These are phyloP conservation scores for Tuctoria greenei DNA, from an alignment of 176 grass and related monocot genomes.

Conservation along the genomic window DNA sequence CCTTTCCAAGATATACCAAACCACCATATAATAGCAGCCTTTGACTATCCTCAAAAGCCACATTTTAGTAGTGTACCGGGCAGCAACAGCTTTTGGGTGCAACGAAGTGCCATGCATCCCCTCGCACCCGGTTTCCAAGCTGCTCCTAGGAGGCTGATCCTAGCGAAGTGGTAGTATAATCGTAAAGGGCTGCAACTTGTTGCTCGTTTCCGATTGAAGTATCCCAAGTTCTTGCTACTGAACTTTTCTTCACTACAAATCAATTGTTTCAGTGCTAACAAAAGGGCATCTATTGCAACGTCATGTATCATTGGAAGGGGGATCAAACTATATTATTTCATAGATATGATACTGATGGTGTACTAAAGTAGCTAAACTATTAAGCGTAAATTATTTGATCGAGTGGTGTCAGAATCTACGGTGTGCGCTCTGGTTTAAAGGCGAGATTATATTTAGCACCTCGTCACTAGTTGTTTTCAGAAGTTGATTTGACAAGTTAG, in stretches of 20 bases:
- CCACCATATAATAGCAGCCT: background rate
- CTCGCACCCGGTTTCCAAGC: constrained; percentile 21
- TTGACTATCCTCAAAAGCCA: background rate
- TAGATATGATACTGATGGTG: background rate
- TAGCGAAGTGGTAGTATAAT: background rate
- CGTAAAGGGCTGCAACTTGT: background rate
- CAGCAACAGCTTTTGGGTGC: constrained; percentile 35
- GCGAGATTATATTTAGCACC: background rate
- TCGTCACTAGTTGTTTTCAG: background rate
- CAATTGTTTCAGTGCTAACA: background rate
- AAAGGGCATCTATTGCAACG: background rate
- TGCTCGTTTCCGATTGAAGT: background rate
- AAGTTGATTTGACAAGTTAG: background rate
- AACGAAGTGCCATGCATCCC: constrained; percentile 20
- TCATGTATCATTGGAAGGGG: background rate
- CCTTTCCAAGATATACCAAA: background rate
- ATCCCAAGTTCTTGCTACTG: background rate
- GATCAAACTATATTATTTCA: background rate
- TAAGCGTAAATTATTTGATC: background rate
- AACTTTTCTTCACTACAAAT: background rate
- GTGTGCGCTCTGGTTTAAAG: background rate
- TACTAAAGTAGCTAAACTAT: background rate
- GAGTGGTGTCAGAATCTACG: background rate
- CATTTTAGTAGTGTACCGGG: background rate
- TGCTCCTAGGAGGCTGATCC: background rate